phyloP scores from a whole-genome alignment of 2,329 filamentous ascomycete species.

The Sarocladium oryzae region DNA sequence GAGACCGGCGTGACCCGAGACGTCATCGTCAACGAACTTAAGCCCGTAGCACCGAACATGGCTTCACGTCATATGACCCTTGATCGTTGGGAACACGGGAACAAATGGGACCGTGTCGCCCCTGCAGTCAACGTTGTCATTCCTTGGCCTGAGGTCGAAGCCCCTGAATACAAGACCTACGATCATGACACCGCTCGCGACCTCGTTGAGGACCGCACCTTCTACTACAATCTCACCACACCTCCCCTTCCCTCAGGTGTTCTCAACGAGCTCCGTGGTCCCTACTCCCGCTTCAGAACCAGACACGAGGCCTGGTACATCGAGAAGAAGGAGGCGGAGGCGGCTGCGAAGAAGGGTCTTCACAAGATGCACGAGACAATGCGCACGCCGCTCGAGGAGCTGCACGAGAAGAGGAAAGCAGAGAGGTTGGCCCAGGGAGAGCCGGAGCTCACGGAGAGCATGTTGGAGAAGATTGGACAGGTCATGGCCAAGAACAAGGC shows the following conservation, averaged over 20 bases:
- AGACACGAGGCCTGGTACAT: slow-evolving; percentile 73
- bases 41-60: slow-evolving; percentile 44
- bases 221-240: slow-evolving; percentile 67
- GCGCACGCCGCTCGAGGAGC: slow-evolving; percentile 53
- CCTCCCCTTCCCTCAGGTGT: slow-evolving; percentile 74
- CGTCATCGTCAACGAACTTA: slow-evolving; percentile 68
- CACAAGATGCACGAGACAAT: slow-evolving; percentile 29
- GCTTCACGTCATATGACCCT: slow-evolving; percentile 34
- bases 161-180: slow-evolving; percentile 46
- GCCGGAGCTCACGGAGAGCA: slow-evolving; percentile 49
- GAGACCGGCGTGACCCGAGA: slow-evolving; percentile 61
- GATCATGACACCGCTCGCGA: slow-evolving; percentile 67
- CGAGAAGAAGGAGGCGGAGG: slow-evolving; percentile 54
- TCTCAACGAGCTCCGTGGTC: slow-evolving; percentile 79
- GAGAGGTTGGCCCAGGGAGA: slow-evolving; percentile 46
- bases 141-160: slow-evolving; percentile 62
- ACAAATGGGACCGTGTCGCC: slow-evolving; percentile 51
- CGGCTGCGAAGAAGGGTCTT: slow-evolving; percentile 33
- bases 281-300: slow-evolving; percentile 74
- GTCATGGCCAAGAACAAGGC: slow-evolving; percentile 51
- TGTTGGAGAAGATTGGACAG: slow-evolving; percentile 57
- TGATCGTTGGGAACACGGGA: slow-evolving; percentile 34
- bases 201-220: slow-evolving; percentile 68
- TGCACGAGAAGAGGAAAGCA: slow-evolving; percentile 48
- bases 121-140: slow-evolving; percentile 66